A percentile compares a stretch with the other conserved stretches of the same genome.
Evolutionary conservation across 805 yeast species (phyloP).

Genomic region (Vanderwaltozyma polyspora): DNA sequence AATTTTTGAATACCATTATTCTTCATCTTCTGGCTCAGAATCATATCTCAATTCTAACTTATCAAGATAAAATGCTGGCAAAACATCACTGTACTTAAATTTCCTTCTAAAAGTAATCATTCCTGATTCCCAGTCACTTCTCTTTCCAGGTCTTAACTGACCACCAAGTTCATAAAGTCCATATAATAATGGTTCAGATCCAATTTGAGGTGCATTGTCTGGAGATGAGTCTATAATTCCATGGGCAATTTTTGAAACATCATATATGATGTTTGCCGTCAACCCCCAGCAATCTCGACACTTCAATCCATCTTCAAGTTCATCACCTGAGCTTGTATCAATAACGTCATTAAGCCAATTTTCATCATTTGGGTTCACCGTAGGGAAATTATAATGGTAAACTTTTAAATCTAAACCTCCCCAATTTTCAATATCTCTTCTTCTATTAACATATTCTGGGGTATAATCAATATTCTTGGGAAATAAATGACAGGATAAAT

Average conservation of each 20-base stretch:
- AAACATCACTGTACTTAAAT: slow-evolving; percentile 24
- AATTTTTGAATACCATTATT: too few species aligned
- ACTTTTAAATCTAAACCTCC: slow-evolving; percentile 62
- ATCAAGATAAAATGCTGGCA: slow-evolving; percentile 21
- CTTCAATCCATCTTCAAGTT: slow-evolving; percentile 25
- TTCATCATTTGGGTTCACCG: slow-evolving; percentile 42
- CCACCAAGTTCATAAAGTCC: slow-evolving; percentile 43
- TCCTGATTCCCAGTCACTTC: slow-evolving; percentile 44
- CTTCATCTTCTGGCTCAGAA: too few species aligned
- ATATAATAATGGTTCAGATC: slow-evolving; percentile 54
- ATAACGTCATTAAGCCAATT: slow-evolving; percentile 52
- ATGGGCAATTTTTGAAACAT: slow-evolving; percentile 47
- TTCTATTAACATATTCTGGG: slow-evolving; percentile 27
- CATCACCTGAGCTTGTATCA: slow-evolving; percentile 50
- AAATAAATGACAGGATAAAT: slow-evolving; percentile 32
- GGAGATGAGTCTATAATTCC: slow-evolving; percentile 18
- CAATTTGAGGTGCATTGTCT: slow-evolving; percentile 11
- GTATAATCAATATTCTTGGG: slow-evolving; percentile 5
- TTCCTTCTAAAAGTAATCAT: slow-evolving; percentile 34
- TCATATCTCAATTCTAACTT: too few species aligned
- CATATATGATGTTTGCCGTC: slow-evolving; percentile 70
- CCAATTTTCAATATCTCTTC: slow-evolving; percentile 40
- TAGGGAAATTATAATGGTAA: slow-evolving; percentile 51
- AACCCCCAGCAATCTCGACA: slow-evolving; percentile 74
- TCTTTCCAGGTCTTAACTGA: slow-evolving; percentile 37